Conservation (phyloP, 2,329 filamentous ascomycete species). For the Nemania bipapillata region DNA sequence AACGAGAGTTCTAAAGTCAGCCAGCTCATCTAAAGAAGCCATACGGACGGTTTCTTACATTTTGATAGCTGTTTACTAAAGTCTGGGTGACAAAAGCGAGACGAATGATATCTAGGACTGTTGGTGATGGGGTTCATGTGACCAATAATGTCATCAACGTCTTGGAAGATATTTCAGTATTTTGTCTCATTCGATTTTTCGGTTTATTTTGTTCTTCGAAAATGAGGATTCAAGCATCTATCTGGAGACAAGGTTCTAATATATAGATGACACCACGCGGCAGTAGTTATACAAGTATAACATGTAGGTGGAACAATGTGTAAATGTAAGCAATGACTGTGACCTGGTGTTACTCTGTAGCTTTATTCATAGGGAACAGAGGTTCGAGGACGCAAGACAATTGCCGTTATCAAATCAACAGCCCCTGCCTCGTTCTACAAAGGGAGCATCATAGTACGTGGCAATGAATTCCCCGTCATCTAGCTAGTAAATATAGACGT, state of each 20-base stretch:
- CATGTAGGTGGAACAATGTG: too few relatives aligned
- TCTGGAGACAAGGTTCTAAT: not conserved
- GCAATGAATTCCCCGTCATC: not conserved
- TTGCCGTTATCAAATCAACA: not conserved
- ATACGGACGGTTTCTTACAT: not conserved
- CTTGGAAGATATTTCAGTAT: too few relatives aligned
- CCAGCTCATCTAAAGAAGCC: not conserved
- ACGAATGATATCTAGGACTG: not conserved
- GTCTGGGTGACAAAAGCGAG: not conserved
- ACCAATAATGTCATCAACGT: not conserved
- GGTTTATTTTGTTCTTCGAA: too few relatives aligned
- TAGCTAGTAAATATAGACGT: not conserved
- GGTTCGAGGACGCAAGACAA: not conserved
- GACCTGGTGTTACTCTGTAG: not conserved
- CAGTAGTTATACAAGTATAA: not conserved
- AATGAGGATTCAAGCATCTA: not conserved
- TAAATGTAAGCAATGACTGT: not conserved
- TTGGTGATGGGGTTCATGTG: not conserved
- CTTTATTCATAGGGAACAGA: not conserved
- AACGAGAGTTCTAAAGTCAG: not conserved
- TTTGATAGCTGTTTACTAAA: not conserved
- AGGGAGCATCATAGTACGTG: not conserved
- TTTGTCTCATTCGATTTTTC: too few relatives aligned
- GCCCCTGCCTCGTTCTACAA: not conserved
- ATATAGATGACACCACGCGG: not conserved